Evolutionary conservation across 2,329 filamentous ascomycete genomes (phyloP).

Genomic region (Zymoseptoria tritici): DNA sequence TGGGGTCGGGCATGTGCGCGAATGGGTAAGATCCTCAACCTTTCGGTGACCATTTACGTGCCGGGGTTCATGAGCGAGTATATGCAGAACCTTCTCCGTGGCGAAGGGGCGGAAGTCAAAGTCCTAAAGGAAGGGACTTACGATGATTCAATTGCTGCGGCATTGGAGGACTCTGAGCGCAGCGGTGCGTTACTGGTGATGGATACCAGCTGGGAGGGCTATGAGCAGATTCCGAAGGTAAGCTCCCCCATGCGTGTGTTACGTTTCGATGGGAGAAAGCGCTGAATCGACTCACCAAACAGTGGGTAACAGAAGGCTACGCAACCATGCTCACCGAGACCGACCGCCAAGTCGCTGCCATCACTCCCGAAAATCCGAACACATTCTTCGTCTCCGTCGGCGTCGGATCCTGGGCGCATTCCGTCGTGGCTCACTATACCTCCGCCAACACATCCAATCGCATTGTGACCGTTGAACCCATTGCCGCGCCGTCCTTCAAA

Average conservation of each 20-base stretch:
- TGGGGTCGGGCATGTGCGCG: conserved; percentile 65
- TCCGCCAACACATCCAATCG: conserved; percentile 19
- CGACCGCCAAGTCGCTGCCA: conserved; percentile 51
- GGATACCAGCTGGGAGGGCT: conserved; percentile 61
- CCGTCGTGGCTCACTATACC: conserved; percentile 61
- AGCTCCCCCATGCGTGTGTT: no score
- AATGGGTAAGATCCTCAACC: conserved; percentile 55
- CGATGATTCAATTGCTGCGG: conserved; percentile 54
- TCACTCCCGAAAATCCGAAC: conserved; percentile 33
- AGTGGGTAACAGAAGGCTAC: conserved; percentile 74
- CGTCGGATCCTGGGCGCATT: conserved; percentile 65
- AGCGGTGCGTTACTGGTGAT: conserved; percentile 52
- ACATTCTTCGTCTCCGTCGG: conserved; percentile 60
- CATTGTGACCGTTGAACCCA: conserved; percentile 64
- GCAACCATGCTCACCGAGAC: conserved; percentile 63
- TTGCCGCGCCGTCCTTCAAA: conserved; percentile 54
- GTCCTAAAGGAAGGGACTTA: conserved; percentile 51
- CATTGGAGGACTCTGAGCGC: conserved; percentile 35
- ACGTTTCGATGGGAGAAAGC: no score
- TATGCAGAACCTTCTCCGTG: conserved; percentile 49
- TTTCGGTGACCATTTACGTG: conserved; percentile 55
- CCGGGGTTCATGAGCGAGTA: conserved; percentile 49
- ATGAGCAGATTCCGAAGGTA: conserved; percentile 56
- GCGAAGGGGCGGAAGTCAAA: conserved; percentile 56
- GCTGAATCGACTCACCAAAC: background rate